phyloP scores from a whole-genome alignment of 192 early-diverging fungal genomes.

The Linnemannia zychae region DNA sequence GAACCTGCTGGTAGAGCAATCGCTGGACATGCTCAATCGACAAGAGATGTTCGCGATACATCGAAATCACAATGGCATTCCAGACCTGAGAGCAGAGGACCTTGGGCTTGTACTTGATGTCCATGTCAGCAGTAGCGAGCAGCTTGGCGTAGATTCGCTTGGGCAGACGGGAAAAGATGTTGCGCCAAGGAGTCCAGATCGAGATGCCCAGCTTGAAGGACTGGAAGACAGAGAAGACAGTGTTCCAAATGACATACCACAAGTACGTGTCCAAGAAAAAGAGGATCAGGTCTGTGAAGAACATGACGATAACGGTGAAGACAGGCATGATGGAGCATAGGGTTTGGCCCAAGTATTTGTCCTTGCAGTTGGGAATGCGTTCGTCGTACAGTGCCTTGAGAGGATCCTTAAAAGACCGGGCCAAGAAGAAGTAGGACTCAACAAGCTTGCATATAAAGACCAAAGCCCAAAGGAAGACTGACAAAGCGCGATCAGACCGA shows the following conservation, averaged over 20 bases:
- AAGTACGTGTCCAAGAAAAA: conserved; percentile 91
- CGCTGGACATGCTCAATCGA: conserved; percentile 81
- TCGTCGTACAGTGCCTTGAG: conserved; percentile 68
- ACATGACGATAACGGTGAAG: conserved; percentile 80
- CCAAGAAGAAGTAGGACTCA: conserved; percentile 89
- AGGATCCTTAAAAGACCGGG: conserved; percentile 84
- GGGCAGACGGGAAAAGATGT: conserved; percentile 82
- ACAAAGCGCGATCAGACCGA: conserved; percentile 74
- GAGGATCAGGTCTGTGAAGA: conserved; percentile 79
- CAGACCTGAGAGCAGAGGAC: conserved; percentile 85
- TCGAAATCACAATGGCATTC: conserved; percentile 88
- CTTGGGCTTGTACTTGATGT: conserved; percentile 85
- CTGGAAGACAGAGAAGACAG: conserved; percentile 80
- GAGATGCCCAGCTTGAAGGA: conserved; percentile 85
- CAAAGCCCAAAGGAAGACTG: conserved; percentile 76
- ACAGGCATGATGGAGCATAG: conserved; percentile 77
- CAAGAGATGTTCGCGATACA: conserved; percentile 86
- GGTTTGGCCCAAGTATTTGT: conserved; percentile 65
- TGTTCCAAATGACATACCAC: conserved; percentile 92
- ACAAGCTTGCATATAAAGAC: conserved; percentile 83
- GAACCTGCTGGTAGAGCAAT: conserved; percentile 81
- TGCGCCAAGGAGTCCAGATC: conserved; percentile 87
- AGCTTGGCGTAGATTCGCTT: conserved; percentile 86
- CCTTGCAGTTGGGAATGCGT: conserved; percentile 69
- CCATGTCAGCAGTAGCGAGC: conserved; percentile 77